Conservation (phyloP, 331 rosid genomes). For the Cydonia oblonga region DNA sequence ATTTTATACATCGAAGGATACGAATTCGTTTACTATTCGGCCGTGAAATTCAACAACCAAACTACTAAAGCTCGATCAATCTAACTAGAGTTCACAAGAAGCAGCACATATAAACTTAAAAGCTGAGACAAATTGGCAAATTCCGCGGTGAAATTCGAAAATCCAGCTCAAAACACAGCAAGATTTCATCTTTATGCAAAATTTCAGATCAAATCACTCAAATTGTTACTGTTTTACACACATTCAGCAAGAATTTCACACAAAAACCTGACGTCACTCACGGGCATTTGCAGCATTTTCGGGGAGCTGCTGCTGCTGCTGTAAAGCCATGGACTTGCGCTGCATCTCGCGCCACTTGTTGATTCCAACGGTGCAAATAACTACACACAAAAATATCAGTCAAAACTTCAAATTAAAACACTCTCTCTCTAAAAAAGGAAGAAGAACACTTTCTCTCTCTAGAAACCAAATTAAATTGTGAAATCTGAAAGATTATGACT, state of each 20-base stretch:
- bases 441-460: neutral
- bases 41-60: neutral
- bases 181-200: neutral
- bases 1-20: neutral
- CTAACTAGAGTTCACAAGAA: neutral
- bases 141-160: neutral
- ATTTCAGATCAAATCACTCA: neutral
- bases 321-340: conserved; percentile 25
- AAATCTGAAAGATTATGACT: neutral
- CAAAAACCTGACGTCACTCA: conserved; percentile 33
- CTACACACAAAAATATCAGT: conserved; percentile 20
- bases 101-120: neutral
- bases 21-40: no score
- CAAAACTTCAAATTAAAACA: neutral
- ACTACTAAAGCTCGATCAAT: neutral
- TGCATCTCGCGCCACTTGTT: conserved; percentile 66
- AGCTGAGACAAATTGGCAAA: neutral
- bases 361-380: conserved; percentile 40
- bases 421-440: neutral
- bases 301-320: conserved; percentile 22
- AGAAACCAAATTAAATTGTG: neutral
- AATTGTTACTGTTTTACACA: neutral
- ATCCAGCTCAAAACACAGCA: neutral
- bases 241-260: neutral
- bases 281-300: conserved; percentile 27